phyloP scores from a whole-genome alignment of 2,329 filamentous ascomycete genomes.

The Aspergillus brasiliensis region DNA sequence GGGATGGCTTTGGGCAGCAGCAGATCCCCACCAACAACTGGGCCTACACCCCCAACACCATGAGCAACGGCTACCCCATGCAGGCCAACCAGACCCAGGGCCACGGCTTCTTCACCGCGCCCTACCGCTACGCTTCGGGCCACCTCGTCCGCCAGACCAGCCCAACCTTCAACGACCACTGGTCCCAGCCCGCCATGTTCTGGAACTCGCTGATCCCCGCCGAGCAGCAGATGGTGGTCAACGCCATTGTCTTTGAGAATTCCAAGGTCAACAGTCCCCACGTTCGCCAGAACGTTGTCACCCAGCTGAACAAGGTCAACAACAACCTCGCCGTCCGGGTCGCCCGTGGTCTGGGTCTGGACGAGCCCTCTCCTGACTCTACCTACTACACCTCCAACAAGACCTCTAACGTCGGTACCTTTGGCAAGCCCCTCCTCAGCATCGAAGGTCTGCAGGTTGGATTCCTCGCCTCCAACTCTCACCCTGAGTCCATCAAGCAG shows the following conservation, averaged over 20 bases:
- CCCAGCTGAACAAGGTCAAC: constrained; percentile 68
- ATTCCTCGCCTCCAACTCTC: constrained; percentile 56
- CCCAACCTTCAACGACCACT: constrained; percentile 67
- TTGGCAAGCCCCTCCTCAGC: constrained; percentile 59
- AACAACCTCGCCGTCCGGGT: constrained; percentile 69
- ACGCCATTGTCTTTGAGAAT: constrained; percentile 72
- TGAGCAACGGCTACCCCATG: constrained; percentile 64
- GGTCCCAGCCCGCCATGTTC: constrained; percentile 72
- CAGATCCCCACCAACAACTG: constrained; percentile 68
- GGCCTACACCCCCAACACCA: constrained; percentile 67
- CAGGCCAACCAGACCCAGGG: constrained; percentile 67
- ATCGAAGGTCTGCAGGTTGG: constrained; percentile 67
- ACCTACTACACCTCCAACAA: constrained; percentile 71
- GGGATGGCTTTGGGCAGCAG: constrained; percentile 69
- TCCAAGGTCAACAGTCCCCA: constrained; percentile 59
- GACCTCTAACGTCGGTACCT: constrained; percentile 63
- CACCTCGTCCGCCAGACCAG: constrained; percentile 60
- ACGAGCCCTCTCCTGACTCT: constrained; percentile 60
- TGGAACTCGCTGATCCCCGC: constrained; percentile 68
- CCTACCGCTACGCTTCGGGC: constrained; percentile 56
- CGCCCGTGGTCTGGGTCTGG: constrained; percentile 61
- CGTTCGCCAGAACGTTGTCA: constrained; percentile 67
- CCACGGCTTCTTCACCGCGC: constrained; percentile 70
- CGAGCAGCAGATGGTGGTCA: constrained; percentile 72
- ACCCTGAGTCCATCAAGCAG: constrained; percentile 58